phyloP scores from a whole-genome alignment of 1,284 basidiomycete genomes.

The Salmacisia buchloeana region DNA sequence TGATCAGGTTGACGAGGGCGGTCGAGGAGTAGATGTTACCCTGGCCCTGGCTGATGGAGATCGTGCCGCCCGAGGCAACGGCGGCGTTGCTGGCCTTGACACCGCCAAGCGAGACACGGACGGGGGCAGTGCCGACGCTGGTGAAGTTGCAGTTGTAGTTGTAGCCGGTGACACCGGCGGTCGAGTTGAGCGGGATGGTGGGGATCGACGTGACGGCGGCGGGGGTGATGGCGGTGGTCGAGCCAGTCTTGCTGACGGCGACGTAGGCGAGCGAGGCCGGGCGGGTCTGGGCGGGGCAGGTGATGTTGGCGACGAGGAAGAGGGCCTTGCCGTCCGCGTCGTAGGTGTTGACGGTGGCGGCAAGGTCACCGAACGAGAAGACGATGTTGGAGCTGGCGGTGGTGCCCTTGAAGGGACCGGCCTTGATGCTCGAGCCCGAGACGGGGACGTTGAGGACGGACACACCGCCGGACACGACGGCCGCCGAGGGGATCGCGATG shows the following conservation, averaged over 20 bases:
- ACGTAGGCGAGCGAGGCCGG: constrained; percentile 6
- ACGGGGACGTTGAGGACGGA: constrained; percentile 4
- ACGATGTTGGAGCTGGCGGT: background rate
- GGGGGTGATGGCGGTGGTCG: background rate
- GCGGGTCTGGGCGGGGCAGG: constrained; percentile 7
- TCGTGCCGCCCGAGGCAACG: background rate
- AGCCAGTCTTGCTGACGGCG: background rate
- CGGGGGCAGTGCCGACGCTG: background rate
- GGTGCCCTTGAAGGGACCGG: constrained; percentile 2
- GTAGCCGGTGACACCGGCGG: constrained; percentile 4
- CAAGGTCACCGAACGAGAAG: constrained; percentile 6
- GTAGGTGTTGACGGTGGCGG: constrained; percentile 6
- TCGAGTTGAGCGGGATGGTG: constrained; percentile 7
- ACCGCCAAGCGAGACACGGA: background rate
- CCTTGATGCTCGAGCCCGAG: background rate
- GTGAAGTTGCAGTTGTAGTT: constrained; percentile 5
- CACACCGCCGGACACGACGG: constrained; percentile 1
- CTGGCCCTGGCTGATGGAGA: constrained; percentile 1
- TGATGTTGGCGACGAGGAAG: constrained; percentile 5
- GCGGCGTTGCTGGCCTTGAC: constrained; percentile 4
- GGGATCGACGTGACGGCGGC: background rate
- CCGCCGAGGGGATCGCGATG: background rate
- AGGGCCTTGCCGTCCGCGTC: background rate
- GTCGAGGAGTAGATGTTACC: constrained; percentile 4
- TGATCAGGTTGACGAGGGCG: background rate